These are phyloP conservation scores for Oenanthe sinensis DNA, from an alignment of 129 eudicot species.

Conservation along the genomic window DNA sequence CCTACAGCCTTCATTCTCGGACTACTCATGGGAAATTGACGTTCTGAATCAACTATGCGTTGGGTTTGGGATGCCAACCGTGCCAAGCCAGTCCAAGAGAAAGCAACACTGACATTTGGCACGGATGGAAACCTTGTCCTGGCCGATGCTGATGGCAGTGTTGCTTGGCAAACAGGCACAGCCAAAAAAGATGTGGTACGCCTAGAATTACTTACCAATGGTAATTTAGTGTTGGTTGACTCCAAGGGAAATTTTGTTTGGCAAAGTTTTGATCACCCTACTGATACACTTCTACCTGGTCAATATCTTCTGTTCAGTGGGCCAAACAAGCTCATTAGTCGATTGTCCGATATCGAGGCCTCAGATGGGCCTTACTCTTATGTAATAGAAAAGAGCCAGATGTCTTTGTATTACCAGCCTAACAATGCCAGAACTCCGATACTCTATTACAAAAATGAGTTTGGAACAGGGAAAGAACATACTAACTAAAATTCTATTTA, in stretches of 20 bases:
- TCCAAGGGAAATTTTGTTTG: conserved; percentile 27
- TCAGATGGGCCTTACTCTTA: conserved; percentile 35
- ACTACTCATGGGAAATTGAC: background rate
- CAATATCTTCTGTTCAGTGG: conserved; percentile 25
- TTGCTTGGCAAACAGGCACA: conserved; percentile 52
- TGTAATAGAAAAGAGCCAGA: conserved; percentile 25
- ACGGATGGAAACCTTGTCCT: conserved; percentile 44
- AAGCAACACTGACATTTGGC: conserved; percentile 34
- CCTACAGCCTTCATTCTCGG: no score
- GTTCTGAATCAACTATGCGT: conserved; percentile 17
- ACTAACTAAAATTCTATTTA: background rate
- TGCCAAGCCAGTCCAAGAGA: conserved; percentile 36
- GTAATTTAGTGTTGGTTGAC: conserved; percentile 49
- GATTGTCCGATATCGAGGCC: conserved; percentile 25
- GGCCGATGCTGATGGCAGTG: conserved; percentile 26
- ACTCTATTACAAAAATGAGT: conserved; percentile 19
- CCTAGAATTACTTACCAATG: conserved; percentile 18
- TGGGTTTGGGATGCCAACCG: conserved; percentile 70
- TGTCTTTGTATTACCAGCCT: conserved; percentile 31
- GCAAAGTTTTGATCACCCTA: conserved; percentile 60
- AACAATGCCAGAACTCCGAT: conserved; percentile 25
- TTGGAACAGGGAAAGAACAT: conserved; percentile 27
- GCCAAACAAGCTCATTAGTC: conserved; percentile 31
- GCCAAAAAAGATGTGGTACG: conserved; percentile 41
- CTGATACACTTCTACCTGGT: conserved; percentile 43